Percentiles rank a stretch among this genome's conserved stretches.
Conservation (phyloP, 495 filamentous ascomycete genomes). For the Penicillium pulvis region DNA sequence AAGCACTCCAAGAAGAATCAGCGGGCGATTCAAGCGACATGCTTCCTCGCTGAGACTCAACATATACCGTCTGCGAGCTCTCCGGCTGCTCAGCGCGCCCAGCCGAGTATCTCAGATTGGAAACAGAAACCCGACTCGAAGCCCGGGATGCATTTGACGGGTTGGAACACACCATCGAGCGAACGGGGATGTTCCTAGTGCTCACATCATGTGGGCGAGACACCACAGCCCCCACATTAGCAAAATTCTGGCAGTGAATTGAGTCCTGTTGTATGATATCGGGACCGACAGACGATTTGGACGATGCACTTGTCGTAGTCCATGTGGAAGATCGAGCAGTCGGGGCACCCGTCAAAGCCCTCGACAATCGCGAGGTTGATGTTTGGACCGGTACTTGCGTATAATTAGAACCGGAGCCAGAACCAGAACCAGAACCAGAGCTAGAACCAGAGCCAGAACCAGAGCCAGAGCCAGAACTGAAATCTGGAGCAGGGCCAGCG, state of each 20-base stretch:
- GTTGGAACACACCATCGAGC: background rate
- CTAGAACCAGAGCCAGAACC: background rate
- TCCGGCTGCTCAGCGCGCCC: background rate
- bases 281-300: background rate
- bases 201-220: background rate
- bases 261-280: constrained; percentile 3
- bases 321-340: constrained; percentile 17
- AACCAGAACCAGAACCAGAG: background rate
- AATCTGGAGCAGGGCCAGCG: background rate
- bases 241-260: constrained; percentile 3
- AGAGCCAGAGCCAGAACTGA: too few species aligned
- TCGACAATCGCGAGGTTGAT: background rate
- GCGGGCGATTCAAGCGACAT: constrained; percentile 4
- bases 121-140: constrained; percentile 13
- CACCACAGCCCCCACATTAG: background rate
- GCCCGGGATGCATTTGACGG: constrained; percentile 9
- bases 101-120: background rate
- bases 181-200: background rate
- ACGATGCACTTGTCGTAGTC: constrained; percentile 10
- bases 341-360: background rate
- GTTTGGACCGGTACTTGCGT: background rate
- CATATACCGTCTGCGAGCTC: background rate
- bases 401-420: background rate
- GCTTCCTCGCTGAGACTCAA: background rate
- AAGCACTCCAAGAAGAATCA: background rate